Percentiles rank a stretch among this genome's conserved stretches.
phyloP scores from a whole-genome alignment of 2,329 filamentous ascomycete genomes.

The Trichoderma pleuroti region DNA sequence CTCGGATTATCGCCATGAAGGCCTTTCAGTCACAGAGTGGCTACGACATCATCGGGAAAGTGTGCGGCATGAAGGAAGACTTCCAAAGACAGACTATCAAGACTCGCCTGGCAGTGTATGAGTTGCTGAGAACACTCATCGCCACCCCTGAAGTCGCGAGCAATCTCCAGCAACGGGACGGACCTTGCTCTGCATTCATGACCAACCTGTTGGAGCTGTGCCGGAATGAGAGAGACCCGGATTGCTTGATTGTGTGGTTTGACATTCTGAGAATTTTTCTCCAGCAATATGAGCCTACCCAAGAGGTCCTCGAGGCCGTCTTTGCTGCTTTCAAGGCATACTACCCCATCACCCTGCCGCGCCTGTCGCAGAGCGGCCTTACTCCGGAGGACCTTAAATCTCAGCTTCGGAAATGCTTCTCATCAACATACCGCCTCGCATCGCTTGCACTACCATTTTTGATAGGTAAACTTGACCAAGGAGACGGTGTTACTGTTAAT shows the following conservation, averaged over 20 bases:
- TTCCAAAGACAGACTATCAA: constrained; percentile 51
- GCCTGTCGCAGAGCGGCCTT: constrained; percentile 49
- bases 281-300: constrained; percentile 40
- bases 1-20: constrained; percentile 47
- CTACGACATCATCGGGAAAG: constrained; percentile 46
- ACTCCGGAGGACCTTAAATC: constrained; percentile 56
- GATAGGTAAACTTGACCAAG: constrained; percentile 55
- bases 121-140: constrained; percentile 45
- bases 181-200: constrained; percentile 45
- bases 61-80: constrained; percentile 53
- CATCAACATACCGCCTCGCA: constrained; percentile 46
- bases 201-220: constrained; percentile 49
- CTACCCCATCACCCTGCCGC: constrained; percentile 56
- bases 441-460: constrained; percentile 50
- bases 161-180: constrained; percentile 45
- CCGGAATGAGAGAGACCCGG: constrained; percentile 53
- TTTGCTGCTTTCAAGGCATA: constrained; percentile 58
- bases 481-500: constrained; percentile 54
- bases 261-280: constrained; percentile 46
- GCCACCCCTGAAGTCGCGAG: constrained; percentile 40
- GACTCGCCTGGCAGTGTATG: constrained; percentile 52
- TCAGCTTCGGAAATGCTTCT: constrained; percentile 52
- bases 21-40: constrained; percentile 49
- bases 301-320: constrained; percentile 46
- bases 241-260: constrained; percentile 57